A percentile compares a stretch with the other conserved stretches of the same genome.
Evolutionary conservation across 352 stramenopile genomes (phyloP).

Genomic region (Pythium periplocum): DNA sequence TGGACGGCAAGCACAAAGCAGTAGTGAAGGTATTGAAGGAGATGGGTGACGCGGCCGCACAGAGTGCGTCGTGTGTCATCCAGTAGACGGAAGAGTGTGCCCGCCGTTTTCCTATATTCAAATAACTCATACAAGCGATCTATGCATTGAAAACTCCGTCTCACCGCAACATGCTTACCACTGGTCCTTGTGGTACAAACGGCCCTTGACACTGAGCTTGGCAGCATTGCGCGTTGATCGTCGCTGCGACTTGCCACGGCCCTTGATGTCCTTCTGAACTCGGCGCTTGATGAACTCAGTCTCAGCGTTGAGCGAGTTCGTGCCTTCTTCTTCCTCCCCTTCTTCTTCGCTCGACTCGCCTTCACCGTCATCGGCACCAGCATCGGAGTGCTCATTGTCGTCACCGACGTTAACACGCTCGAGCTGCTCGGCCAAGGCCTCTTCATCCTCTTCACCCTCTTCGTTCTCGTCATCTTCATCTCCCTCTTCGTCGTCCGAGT

Average conservation of each 20-base stretch:
- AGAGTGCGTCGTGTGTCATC: constrained; percentile 83
- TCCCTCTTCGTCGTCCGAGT: constrained; percentile 30
- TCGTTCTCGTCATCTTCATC: constrained; percentile 23
- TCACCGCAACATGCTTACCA: constrained; percentile 32
- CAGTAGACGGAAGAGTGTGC: constrained; percentile 33
- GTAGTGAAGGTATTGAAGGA: constrained; percentile 91
- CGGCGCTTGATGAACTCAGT: constrained; percentile 78
- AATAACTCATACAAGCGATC: too few species aligned
- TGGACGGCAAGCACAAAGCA: constrained; percentile 90
- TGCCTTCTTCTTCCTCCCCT: constrained; percentile 9
- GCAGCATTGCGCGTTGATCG: constrained; percentile 67
- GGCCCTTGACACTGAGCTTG: constrained; percentile 86
- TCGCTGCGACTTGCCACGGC: constrained; percentile 45
- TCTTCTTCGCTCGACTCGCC: constrained; percentile 18
- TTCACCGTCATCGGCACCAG: constrained; percentile 12
- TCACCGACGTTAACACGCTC: constrained; percentile 26
- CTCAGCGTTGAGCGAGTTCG: constrained; percentile 41
- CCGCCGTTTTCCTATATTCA: too few species aligned
- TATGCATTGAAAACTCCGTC: too few species aligned
- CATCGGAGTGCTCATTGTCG: constrained; percentile 18
- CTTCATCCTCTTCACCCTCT: constrained; percentile 25
- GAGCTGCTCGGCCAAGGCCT: constrained; percentile 26
- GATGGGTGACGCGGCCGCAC: constrained; percentile 85
- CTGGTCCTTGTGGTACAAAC: constrained; percentile 75
- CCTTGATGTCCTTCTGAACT: constrained; percentile 64